Base-by-base conservation (phyloP, 257 asterid genomes). In the Solanum chilense region DNA sequence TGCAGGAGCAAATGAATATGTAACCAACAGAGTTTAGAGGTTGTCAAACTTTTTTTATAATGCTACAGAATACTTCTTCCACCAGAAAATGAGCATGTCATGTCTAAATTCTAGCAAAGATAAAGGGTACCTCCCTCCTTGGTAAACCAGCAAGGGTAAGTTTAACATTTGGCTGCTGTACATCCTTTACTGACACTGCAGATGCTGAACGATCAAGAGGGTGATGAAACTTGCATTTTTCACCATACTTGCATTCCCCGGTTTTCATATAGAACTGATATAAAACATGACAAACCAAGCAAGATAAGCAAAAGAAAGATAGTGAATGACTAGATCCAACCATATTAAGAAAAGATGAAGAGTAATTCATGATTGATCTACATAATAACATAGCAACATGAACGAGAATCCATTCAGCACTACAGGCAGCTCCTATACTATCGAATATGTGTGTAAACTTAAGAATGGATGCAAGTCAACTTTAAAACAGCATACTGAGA, bases 61-160 rank as follows among this genome's bases (percentile, higher is more conserved):
- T 81, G 29, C 69, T 20, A 13, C 68, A 52, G 47, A 45, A 29
- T 81, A 81, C 69, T 31, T 31, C 70, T 21, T 31, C 85, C 44
- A 52, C 85, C 39, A 52, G 70, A 81, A 81, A 81, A 70, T 9
- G 70, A 47, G 29, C 52, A 71, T 70, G 39, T 16, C 87, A 85
- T 20, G 80, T 77, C 37, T 60, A 56, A 18, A 49, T 58, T 68
- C 42, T n/a, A 66, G 78, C 23, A 62, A 62, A 37, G 74, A 35
- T 58, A 74, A 64, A 90, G 31, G 21, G 7, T 94, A 96, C 99
- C 99, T 96, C 98, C 92, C 99, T 94, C 90, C 98, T 93, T 47
- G 99, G 99, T 87, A 96, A 91, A 89, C 98, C 99, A 14, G 99
- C 98, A 89, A 93, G 98, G 85, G 94, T 93, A 84, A 95, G 95